Conservation (phyloP, 2,329 filamentous ascomycete species). For the Aspergillus pseudoterreus region DNA sequence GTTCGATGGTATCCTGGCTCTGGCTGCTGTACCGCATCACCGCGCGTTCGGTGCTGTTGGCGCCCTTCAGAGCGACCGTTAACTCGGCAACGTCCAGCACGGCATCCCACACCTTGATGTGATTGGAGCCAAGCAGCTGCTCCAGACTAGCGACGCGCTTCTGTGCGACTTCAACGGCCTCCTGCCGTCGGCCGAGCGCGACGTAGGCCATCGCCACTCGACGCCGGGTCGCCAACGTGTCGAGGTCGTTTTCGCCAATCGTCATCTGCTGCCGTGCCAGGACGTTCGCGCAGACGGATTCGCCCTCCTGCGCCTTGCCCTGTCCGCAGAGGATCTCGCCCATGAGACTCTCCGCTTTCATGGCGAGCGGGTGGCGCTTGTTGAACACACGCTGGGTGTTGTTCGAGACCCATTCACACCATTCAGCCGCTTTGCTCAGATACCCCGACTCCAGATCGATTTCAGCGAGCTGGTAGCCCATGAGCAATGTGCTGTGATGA, state of each 20-base stretch:
- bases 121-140: slow-evolving; percentile 23
- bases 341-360: slow-evolving; percentile 27
- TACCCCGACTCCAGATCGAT: slow-evolving; percentile 23
- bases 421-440: slow-evolving; percentile 24
- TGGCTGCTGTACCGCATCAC: slow-evolving; percentile 11
- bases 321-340: slow-evolving; percentile 24
- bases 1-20: slow-evolving; percentile 15
- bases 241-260: slow-evolving; percentile 28
- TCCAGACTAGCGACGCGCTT: slow-evolving; percentile 20
- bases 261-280: slow-evolving; percentile 31
- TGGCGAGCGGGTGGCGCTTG: slow-evolving; percentile 21
- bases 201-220: slow-evolving; percentile 23
- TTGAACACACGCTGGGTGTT: slow-evolving; percentile 25
- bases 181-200: slow-evolving; percentile 17
- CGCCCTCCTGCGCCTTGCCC: slow-evolving; percentile 24
- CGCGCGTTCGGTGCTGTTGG: slow-evolving; percentile 4
- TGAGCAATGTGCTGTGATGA: slow-evolving; percentile 24
- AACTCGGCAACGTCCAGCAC: slow-evolving; percentile 23
- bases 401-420: slow-evolving; percentile 28
- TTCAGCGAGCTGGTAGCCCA: slow-evolving; percentile 26
- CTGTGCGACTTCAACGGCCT: slow-evolving; percentile 20
- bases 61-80: slow-evolving; percentile 17
- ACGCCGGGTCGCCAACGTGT: slow-evolving; percentile 27
- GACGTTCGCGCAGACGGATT: slow-evolving; percentile 29
- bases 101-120: slow-evolving; percentile 21